Conservation (phyloP, 2,329 filamentous ascomycete genomes). For the Diaporthe citriasiana region DNA sequence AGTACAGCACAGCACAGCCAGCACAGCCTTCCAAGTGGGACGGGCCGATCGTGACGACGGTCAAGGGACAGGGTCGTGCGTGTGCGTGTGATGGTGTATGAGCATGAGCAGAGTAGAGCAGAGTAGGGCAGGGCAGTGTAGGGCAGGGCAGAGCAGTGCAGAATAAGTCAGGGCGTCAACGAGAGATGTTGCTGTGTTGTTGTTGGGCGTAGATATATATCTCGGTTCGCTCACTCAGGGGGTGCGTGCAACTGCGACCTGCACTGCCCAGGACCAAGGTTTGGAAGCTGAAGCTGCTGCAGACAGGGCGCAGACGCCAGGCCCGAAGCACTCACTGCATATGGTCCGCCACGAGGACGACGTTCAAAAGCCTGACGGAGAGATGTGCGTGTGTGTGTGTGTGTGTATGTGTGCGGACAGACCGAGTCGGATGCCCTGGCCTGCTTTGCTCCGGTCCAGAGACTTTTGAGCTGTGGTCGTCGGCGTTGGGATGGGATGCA, state of each 20-base stretch:
- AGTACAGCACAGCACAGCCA: constrained; percentile 24
- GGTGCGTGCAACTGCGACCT: constrained; percentile 4
- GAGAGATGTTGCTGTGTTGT: background rate
- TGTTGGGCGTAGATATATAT: constrained; percentile 30
- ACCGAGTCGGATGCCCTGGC: background rate
- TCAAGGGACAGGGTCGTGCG: constrained; percentile 19
- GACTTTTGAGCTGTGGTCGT: constrained; percentile 18
- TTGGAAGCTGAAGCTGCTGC: constrained; percentile 29
- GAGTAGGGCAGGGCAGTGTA: background rate
- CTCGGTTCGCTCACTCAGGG: constrained; percentile 25
- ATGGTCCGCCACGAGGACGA: background rate
- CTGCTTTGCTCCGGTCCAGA: constrained; percentile 11
- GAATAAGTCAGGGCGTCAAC: background rate
- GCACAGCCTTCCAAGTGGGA: constrained; percentile 33
- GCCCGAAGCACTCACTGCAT: constrained; percentile 26
- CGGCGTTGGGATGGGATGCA: constrained; percentile 5
- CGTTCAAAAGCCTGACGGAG: background rate
- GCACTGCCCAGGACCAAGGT: constrained; percentile 21
- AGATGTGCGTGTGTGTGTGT: background rate
- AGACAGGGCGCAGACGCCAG: constrained; percentile 25
- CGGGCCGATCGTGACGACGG: constrained; percentile 14
- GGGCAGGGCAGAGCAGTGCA: background rate
- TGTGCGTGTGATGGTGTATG: background rate
- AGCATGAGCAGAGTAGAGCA: background rate
- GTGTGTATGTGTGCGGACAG: background rate